Conservation (phyloP, 169 alveolate species). For the Babesia gibsoni region DNA sequence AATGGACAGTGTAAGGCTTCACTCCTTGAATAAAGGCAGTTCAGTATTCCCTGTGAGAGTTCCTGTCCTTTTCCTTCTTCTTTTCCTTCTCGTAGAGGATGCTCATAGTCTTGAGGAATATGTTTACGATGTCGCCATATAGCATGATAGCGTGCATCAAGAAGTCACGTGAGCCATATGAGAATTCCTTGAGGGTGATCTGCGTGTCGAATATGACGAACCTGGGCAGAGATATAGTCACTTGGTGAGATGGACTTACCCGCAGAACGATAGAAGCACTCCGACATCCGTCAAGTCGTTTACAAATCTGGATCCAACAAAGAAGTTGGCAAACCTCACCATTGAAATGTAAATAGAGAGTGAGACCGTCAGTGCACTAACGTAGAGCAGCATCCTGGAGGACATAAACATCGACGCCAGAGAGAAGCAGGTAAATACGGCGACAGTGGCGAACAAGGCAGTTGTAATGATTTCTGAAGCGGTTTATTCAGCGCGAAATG, state of each 20-base stretch:
- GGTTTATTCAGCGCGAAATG: background rate
- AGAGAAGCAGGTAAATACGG: slow-evolving; percentile 47
- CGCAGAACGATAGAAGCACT: slow-evolving; percentile 26
- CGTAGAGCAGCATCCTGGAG: slow-evolving; percentile 23
- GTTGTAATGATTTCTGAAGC: slow-evolving; percentile 46
- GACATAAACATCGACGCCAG: slow-evolving; percentile 36
- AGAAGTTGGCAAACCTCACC: slow-evolving; percentile 45
- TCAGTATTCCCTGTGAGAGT: too few relatives aligned
- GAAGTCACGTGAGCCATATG: slow-evolving; percentile 37
- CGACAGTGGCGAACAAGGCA: slow-evolving; percentile 45
- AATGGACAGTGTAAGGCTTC: background rate
- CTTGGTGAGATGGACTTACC: slow-evolving; percentile 19
- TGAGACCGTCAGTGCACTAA: slow-evolving; percentile 11
- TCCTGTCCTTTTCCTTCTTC: slow-evolving; percentile 20
- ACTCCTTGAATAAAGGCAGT: too few relatives aligned
- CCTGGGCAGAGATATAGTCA: background rate
- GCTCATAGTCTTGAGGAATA: slow-evolving; percentile 17
- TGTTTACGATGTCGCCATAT: slow-evolving; percentile 36
- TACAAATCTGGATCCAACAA: slow-evolving; percentile 32
- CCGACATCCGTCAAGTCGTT: slow-evolving; percentile 1
- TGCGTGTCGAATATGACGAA: slow-evolving; percentile 55
- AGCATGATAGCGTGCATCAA: slow-evolving; percentile 47
- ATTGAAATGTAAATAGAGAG: slow-evolving; percentile 12
- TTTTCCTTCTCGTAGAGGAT: slow-evolving; percentile 37
- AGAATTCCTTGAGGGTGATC: slow-evolving; percentile 34